Evolutionary conservation across 176 grass and related monocot genomes (phyloP).

Genomic region (Phragmites australis): DNA sequence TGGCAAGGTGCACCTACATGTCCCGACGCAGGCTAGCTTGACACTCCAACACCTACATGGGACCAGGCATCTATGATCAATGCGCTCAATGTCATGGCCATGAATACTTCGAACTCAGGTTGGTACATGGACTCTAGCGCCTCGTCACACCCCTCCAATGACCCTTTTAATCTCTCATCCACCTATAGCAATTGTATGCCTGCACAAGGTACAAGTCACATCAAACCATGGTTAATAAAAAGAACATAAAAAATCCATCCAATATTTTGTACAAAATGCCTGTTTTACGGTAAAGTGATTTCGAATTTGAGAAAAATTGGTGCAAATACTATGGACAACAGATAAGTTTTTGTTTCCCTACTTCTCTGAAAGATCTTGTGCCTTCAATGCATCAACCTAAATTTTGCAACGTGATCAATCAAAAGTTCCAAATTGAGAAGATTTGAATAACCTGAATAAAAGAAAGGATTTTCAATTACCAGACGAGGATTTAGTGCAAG

Average conservation of each 20-base stretch:
- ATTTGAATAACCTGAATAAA: constrained; percentile 11
- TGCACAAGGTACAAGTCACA: constrained; percentile 33
- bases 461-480: constrained; percentile 2
- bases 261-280: background rate
- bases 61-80: too few relatives aligned
- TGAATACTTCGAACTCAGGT: too few relatives aligned
- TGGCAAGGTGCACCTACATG: too few relatives aligned
- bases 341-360: background rate
- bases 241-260: too few relatives aligned
- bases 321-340: background rate
- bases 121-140: too few relatives aligned
- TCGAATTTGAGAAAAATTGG: background rate
- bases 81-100: too few relatives aligned
- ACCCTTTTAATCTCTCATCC: too few relatives aligned
- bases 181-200: constrained; percentile 66
- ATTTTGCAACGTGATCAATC: background rate
- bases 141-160: too few relatives aligned
- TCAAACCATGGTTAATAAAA: too few relatives aligned
- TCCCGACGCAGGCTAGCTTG: too few relatives aligned
- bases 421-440: background rate
- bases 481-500: constrained; percentile 64
- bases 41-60: too few relatives aligned
- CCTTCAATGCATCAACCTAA: constrained; percentile 76
- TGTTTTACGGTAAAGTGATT: background rate
- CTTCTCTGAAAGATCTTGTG: constrained; percentile 61